Evolutionary conservation across 768 basidiomycete species (phyloP), one percentile per base, ranked within the genome.

Genomic region (Leccinum imitatum): DNA sequence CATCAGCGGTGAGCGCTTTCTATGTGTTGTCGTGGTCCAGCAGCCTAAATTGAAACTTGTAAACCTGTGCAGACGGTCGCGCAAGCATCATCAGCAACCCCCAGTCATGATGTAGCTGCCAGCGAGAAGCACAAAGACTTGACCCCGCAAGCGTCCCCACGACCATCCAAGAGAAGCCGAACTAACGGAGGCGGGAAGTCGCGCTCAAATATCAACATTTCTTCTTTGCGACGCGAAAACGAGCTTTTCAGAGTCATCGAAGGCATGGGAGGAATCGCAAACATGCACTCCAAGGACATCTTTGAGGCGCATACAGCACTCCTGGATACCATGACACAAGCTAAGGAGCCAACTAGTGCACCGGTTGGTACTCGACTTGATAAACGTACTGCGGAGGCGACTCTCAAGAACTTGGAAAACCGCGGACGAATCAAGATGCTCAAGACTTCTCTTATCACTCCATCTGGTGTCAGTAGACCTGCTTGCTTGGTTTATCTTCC

Each of bases 191-290:
- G 60, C 10, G 58, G 54, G 15, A 65, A 60, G 39, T 58, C 55
- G 7, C 70, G 74, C 31, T 60, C 75, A 30, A 82, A 80, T 62
- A 77, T 84, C 52, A 95, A 93, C 63, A 83, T 94, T 25, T 90
- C 92, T 15, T 81, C 87, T 59, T 76, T 91, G 46, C 84, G 90
- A 4, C 84, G 93, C 21, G 91, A 94, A 75, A 91, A 89, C 61
- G 93, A 95, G 71, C 71, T 94, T 52, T 69, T 86, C 57, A 84
- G 82, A 31, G 80, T 90, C 21, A 73, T 93, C n/a, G 80, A 85
- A 58, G 79, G 77, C 23, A 73, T 82, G 54, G 87, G 87, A 7
- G 93, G 92, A 1, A 83, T 93, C 46, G 75, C 82, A 50, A 87
- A 87, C 65, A 77, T 82, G 13, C 82, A 85, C 59, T 79, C 82